Evolutionary conservation across 768 basidiomycete genomes (phyloP).

Genomic region (Pleurotus djamor): DNA sequence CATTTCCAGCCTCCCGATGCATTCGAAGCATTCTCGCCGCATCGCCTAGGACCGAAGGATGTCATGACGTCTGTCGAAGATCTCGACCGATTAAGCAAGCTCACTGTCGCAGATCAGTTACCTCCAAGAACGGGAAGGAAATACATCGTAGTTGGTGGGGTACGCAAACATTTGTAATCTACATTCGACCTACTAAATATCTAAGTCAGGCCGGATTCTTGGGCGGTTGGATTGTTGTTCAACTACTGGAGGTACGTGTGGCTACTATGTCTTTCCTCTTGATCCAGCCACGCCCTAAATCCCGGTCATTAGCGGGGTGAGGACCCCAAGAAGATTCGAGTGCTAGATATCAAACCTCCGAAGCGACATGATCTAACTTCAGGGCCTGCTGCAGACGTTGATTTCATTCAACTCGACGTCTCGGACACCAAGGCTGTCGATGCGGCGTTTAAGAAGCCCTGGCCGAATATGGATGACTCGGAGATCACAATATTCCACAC

Average conservation of each 20-base stretch:
- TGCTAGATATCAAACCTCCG: slow-evolving; percentile 67
- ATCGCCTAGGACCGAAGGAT: slow-evolving; percentile 43
- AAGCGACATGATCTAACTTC: slow-evolving; percentile 52
- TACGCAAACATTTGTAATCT: slow-evolving; percentile 27
- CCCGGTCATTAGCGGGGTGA: slow-evolving; percentile 52
- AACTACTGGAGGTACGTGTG: slow-evolving; percentile 38
- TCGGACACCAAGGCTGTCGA: slow-evolving; percentile 50
- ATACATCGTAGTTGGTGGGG: slow-evolving; percentile 78
- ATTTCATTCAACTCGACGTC: slow-evolving; percentile 61
- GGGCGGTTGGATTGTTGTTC: slow-evolving; percentile 75
- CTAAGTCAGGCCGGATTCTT: slow-evolving; percentile 62
- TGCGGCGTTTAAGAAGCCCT: slow-evolving; percentile 62
- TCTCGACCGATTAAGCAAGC: slow-evolving; percentile 1
- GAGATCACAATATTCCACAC: slow-evolving; percentile 71
- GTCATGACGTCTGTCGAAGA: slow-evolving; percentile 33
- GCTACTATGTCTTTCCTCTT: not conserved
- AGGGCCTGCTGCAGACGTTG: slow-evolving; percentile 48
- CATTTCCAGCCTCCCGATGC: slow-evolving; percentile 46
- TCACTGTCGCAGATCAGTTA: slow-evolving; percentile 43
- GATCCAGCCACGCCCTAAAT: not conserved
- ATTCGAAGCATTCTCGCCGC: slow-evolving; percentile 41
- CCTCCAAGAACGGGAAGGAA: slow-evolving; percentile 70
- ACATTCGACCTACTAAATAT: not conserved
- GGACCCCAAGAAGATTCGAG: slow-evolving; percentile 58
- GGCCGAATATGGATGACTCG: slow-evolving; percentile 37